Evolutionary conservation across 2,329 filamentous ascomycete species (phyloP).

Genomic region (Bretziella fagacearum): DNA sequence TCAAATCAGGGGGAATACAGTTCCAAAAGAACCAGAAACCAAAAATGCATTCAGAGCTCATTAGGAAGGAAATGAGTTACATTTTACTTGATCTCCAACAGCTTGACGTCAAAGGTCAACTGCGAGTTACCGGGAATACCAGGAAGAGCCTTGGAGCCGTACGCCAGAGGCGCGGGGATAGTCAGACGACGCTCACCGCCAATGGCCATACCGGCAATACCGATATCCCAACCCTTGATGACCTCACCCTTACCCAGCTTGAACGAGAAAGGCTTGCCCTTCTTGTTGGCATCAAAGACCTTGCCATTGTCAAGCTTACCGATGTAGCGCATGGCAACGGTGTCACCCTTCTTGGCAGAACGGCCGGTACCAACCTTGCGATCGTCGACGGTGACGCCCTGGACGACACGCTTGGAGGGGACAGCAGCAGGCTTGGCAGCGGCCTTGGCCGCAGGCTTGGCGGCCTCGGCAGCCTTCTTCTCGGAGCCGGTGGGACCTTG

Average conservation of each 20-base stretch:
- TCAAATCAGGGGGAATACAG: constrained; percentile 4
- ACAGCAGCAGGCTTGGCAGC: constrained; percentile 22
- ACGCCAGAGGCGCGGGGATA: constrained; percentile 74
- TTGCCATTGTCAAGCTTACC: constrained; percentile 91
- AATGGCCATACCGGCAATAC: constrained; percentile 77
- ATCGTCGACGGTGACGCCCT: constrained; percentile 88
- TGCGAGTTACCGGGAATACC: constrained; percentile 86
- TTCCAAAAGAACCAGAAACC: not conserved
- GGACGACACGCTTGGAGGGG: constrained; percentile 58
- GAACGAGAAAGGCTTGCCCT: constrained; percentile 93
- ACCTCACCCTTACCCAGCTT: constrained; percentile 89
- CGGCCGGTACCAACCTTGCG: constrained; percentile 79
- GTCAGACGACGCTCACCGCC: constrained; percentile 87
- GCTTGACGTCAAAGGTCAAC: constrained; percentile 80
- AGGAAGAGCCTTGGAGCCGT: constrained; percentile 67
- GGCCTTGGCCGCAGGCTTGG: constrained; percentile 38
- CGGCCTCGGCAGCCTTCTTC: constrained; percentile 97
- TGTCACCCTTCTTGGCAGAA: constrained; percentile 76
- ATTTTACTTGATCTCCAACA: constrained; percentile 69
- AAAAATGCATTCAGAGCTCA: too few relatives aligned
- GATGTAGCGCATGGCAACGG: constrained; percentile 90
- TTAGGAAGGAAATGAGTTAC: too few relatives aligned
- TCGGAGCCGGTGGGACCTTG: constrained; percentile 77
- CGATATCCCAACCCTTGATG: constrained; percentile 98
- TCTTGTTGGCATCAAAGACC: constrained; percentile 98